A percentile compares a stretch with the other conserved stretches of the same genome.
These are phyloP conservation scores for Beauveria brongniartii DNA, from an alignment of 2,329 filamentous ascomycete genomes.

Conservation along the genomic window DNA sequence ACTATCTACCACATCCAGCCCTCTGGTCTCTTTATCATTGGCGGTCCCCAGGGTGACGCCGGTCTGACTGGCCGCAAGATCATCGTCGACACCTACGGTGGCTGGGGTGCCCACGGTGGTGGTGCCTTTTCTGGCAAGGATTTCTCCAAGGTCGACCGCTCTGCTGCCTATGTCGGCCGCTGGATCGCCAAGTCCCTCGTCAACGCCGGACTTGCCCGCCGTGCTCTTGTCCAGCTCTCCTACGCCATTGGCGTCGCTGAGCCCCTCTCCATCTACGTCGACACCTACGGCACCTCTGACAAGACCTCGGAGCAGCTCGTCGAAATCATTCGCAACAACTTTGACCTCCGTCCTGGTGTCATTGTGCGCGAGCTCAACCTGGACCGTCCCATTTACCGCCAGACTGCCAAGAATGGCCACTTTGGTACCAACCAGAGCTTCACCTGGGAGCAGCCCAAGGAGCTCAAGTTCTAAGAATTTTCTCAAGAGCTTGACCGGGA, in stretches of 20 bases:
- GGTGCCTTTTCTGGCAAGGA: conserved; percentile 99
- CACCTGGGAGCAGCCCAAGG: conserved; percentile 97
- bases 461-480: conserved; percentile 71
- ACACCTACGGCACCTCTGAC: conserved; percentile 90
- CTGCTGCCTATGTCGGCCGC: conserved; percentile 91
- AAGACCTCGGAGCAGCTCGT: conserved; percentile 91
- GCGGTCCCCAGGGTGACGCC: conserved; percentile 97
- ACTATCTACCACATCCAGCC: conserved; percentile 99
- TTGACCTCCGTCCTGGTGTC: conserved; percentile 95
- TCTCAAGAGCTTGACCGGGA: conserved; percentile 16
- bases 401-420: conserved; percentile 99
- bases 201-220: conserved; percentile 77
- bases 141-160: conserved; percentile 99
- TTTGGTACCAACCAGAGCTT: conserved; percentile 96
- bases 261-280: conserved; percentile 95
- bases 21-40: conserved; percentile 97
- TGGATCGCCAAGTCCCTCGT: conserved; percentile 99
- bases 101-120: conserved; percentile 99
- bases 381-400: conserved; percentile 92
- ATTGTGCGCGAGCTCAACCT: conserved; percentile 97
- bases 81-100: conserved; percentile 98
- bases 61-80: conserved; percentile 99
- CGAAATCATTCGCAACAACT: conserved; percentile 90
- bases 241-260: conserved; percentile 99
- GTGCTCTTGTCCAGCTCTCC: conserved; percentile 92